Evolutionary conservation across 352 stramenopile species (phyloP), one percentile per base, ranked within the genome.

Genomic region (Globisporangium spinosum): DNA sequence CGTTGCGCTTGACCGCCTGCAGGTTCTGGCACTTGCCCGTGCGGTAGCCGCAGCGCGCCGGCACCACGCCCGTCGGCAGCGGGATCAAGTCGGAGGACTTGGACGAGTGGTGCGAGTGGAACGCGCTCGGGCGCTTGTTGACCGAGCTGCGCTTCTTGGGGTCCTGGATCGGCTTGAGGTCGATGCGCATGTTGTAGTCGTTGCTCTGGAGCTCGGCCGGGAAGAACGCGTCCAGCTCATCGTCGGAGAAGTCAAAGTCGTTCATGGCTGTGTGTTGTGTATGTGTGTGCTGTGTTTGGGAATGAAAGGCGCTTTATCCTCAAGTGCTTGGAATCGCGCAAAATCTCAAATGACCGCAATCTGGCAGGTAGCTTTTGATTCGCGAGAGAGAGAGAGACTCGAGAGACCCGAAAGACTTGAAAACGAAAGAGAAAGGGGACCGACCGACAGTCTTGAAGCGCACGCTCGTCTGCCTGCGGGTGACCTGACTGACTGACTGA

Each of bases 11-110:
- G 45, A 91, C 72, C 3, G 85, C 80, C 69, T 91, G 85, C 58
- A 92, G 70, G 71, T 94, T 90, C 70, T 76, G 78, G 74, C 85
- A 94, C 70, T 94, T 94, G 69, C 85, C 85, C 38, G 85, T 94
- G 38, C 84, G 83, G 77, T 94, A 94, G 60, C 84, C 81, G 63
- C 85, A 94, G 56, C 80, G 82, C 71, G 78, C 70, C 5, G 82
- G 79, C 25, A 74, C 65, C 35, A 78, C 67, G 22, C 70, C 70
- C 0, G 70, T 58, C 1, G 71, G 56, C 22, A 74, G 58, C 23
- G 71, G 57, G 53, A 68, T 72, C 57, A 67, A 58, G 29, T 75
- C 64, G 35, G 47, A 54, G 35, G 47, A 54, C 25, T 71, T 68
- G 51, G 40, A 38, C 32, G 32, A 61, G 43, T 51, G 43, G 43